Conservation (phyloP, 352 stramenopile genomes). For the Phytophthora colocasiae region DNA sequence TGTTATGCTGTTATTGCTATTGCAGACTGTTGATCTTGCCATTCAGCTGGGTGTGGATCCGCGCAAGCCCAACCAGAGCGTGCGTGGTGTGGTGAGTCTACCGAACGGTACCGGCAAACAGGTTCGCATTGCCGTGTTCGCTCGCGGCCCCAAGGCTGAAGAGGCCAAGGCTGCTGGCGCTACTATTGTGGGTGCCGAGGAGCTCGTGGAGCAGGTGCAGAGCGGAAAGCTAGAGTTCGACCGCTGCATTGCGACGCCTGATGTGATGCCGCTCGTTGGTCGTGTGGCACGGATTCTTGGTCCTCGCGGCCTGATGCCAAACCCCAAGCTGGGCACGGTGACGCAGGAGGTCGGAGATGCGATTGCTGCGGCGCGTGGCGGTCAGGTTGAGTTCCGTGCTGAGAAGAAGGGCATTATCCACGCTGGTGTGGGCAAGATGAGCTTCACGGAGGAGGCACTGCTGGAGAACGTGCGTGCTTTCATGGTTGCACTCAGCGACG, state of each 20-base stretch:
- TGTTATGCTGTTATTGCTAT: slow-evolving; percentile 7
- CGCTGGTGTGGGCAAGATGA: slow-evolving; percentile 89
- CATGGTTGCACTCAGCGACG: slow-evolving; percentile 92
- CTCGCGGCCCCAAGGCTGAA: slow-evolving; percentile 87
- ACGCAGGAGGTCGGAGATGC: slow-evolving; percentile 90
- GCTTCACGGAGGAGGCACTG: slow-evolving; percentile 90
- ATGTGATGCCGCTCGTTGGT: slow-evolving; percentile 94
- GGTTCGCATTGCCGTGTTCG: slow-evolving; percentile 92
- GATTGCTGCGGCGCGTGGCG: slow-evolving; percentile 80
- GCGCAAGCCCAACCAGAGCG: slow-evolving; percentile 90
- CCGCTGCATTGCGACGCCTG: slow-evolving; percentile 92
- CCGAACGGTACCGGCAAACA: slow-evolving; percentile 90
- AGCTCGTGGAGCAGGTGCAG: slow-evolving; percentile 91
- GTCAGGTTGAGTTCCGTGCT: slow-evolving; percentile 90
- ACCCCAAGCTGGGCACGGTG: slow-evolving; percentile 97
- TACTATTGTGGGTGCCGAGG: slow-evolving; percentile 90
- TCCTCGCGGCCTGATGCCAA: slow-evolving; percentile 97
- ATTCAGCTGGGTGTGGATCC: slow-evolving; percentile 88
- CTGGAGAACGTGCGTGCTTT: slow-evolving; percentile 93
- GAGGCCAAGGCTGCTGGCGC: slow-evolving; percentile 91
- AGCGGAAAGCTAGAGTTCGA: slow-evolving; percentile 93
- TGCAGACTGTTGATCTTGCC: slow-evolving; percentile 84
- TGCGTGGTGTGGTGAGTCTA: slow-evolving; percentile 86
- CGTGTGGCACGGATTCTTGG: slow-evolving; percentile 94
- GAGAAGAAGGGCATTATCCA: slow-evolving; percentile 93